A percentile compares a stretch with the other conserved stretches of the same genome.
phyloP scores from a whole-genome alignment of 495 filamentous ascomycete genomes.

The Opeltia flavorubescens region DNA sequence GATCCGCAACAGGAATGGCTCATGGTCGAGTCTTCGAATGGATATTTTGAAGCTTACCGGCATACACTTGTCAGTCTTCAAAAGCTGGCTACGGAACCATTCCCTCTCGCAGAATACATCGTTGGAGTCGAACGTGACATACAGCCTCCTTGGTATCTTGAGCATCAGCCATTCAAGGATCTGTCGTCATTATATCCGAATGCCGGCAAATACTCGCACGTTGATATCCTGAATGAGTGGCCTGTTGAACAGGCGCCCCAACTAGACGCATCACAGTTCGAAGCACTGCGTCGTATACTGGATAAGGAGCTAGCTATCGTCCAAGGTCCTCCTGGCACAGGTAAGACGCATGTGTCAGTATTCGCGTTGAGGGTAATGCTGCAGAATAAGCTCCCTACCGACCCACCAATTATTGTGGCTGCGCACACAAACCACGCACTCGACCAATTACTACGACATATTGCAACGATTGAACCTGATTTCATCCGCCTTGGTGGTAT shows the following conservation, averaged over 20 bases:
- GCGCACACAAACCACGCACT: conserved; percentile 91
- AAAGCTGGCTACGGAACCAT: conserved; percentile 45
- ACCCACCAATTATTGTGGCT: conserved; percentile 63
- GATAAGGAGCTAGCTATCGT: conserved; percentile 63
- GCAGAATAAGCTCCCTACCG: conserved; percentile 37
- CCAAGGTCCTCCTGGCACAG: conserved; percentile 86
- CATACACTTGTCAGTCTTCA: conserved; percentile 65
- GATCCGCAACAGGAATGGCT: conserved; percentile 58
- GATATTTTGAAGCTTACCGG: conserved; percentile 62
- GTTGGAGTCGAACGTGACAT: conserved; percentile 35
- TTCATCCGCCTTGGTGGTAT: conserved; percentile 72
- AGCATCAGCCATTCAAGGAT: conserved; percentile 29
- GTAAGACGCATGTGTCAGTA: conserved; percentile 65
- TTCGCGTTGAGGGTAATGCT: conserved; percentile 56
- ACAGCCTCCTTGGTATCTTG: conserved; percentile 34
- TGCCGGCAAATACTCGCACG: conserved; percentile 16
- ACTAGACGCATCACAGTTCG: conserved; percentile 56
- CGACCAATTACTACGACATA: conserved; percentile 63
- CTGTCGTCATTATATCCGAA: conserved; percentile 24
- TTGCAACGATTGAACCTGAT: conserved; percentile 48
- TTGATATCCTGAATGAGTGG: conserved; percentile 37
- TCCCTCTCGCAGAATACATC: conserved; percentile 49
- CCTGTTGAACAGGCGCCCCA: conserved; percentile 30
- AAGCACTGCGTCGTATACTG: conserved; percentile 54
- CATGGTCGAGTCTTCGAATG: conserved; percentile 60